Conservation (phyloP, 805 yeast genomes). For the Starmerella geochares region DNA sequence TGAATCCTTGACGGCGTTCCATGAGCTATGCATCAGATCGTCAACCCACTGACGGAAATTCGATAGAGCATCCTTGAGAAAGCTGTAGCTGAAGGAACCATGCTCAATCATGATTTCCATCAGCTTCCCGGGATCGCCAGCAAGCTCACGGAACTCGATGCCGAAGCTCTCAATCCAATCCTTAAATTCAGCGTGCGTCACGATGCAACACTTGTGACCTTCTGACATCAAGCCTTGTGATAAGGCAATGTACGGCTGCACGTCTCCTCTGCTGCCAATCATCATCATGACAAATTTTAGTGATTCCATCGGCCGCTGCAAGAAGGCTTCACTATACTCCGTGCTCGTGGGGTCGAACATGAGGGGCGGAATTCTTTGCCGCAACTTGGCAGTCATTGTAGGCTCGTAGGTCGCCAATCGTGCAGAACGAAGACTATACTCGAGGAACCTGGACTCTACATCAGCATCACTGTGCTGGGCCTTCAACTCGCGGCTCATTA, state of each 20-base stretch:
- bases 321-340: constrained; percentile 20
- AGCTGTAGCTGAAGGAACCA: constrained; percentile 73
- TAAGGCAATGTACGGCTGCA: constrained; percentile 90
- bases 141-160: constrained; percentile 59
- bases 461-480: background rate
- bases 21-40: constrained; percentile 59
- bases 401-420: constrained; percentile 25
- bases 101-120: constrained; percentile 90
- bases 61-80: constrained; percentile 69
- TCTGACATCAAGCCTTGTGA: constrained; percentile 67
- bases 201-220: constrained; percentile 77
- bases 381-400: constrained; percentile 8
- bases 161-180: constrained; percentile 64
- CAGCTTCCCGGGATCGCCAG: constrained; percentile 86
- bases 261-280: constrained; percentile 94
- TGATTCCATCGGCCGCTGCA: constrained; percentile 43
- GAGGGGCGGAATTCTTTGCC: constrained; percentile 24
- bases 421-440: constrained; percentile 21
- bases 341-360: constrained; percentile 23
- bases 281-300: constrained; percentile 62
- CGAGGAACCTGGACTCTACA: constrained; percentile 14
- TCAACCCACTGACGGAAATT: constrained; percentile 76
- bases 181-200: constrained; percentile 73
- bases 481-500: background rate
- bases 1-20: constrained; percentile 71